phyloP scores from a whole-genome alignment of 139 green algal genomes.

The Tetraselmis chui region DNA sequence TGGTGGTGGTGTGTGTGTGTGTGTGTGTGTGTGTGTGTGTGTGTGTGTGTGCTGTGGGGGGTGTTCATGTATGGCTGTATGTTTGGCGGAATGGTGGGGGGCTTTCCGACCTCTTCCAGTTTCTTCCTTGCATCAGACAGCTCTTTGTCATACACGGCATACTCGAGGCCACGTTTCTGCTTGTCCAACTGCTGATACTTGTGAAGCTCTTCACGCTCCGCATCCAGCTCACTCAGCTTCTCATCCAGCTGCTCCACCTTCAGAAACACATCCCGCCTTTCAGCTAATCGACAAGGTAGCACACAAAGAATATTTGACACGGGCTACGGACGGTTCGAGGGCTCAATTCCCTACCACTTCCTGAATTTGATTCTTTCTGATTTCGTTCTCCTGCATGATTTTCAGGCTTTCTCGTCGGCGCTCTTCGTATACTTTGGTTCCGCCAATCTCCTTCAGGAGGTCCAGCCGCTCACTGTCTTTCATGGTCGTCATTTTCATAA shows the following conservation, averaged over 20 bases:
- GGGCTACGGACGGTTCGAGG: too few species aligned
- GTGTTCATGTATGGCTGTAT: too few species aligned
- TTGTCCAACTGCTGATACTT: slow-evolving; percentile 78
- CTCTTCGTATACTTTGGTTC: slow-evolving; percentile 89
- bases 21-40: too few species aligned
- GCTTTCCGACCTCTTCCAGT: slow-evolving; percentile 52
- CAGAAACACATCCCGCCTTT: too few species aligned
- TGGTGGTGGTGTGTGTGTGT: too few species aligned
- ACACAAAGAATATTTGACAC: too few species aligned
- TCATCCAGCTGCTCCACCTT: slow-evolving; percentile 57
- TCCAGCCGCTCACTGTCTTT: slow-evolving; percentile 85
- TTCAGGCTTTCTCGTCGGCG: slow-evolving; percentile 73
- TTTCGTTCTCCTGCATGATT: slow-evolving; percentile 84
- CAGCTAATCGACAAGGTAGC: too few species aligned
- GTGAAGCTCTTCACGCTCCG: slow-evolving; percentile 78
- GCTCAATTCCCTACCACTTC: slow-evolving; percentile 73
- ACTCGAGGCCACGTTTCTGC: slow-evolving; percentile 76
- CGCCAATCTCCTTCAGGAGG: slow-evolving; percentile 97
- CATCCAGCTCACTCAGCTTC: slow-evolving; percentile 66
- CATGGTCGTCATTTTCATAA: slow-evolving; percentile 73
- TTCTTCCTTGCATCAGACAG: slow-evolving; percentile 45
- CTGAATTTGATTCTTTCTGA: slow-evolving; percentile 57
- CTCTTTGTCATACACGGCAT: slow-evolving; percentile 84
- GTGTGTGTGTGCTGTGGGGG: too few species aligned
- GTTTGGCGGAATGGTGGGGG: too few species aligned